A percentile compares a stretch with the other conserved stretches of the same genome.
Evolutionary conservation across 2,329 filamentous ascomycete species (phyloP).

Genomic region (Cladobotryum mycophilum): DNA sequence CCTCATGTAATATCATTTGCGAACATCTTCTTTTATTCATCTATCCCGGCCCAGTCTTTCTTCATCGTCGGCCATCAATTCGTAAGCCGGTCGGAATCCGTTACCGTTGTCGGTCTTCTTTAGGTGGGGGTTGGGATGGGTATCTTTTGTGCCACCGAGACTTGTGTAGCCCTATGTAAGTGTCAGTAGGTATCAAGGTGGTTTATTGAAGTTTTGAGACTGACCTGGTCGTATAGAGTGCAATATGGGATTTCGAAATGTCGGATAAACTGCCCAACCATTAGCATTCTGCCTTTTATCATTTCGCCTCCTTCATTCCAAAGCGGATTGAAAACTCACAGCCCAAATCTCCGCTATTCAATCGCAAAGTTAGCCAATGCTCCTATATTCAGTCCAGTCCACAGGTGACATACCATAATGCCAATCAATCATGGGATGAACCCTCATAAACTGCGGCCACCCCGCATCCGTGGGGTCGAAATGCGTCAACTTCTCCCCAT

Average conservation of each 20-base stretch:
- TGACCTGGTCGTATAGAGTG: constrained; percentile 65
- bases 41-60: constrained; percentile 69
- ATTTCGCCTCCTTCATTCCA: constrained; percentile 1
- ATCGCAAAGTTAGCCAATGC: neutral
- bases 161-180: constrained; percentile 68
- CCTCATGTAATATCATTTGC: too few species aligned
- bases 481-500: constrained; percentile 69
- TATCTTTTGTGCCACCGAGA: constrained; percentile 84
- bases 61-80: constrained; percentile 66
- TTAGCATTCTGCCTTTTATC: too few species aligned
- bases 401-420: constrained; percentile 53
- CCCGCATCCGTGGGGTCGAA: constrained; percentile 84
- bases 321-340: constrained; percentile 45
- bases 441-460: constrained; percentile 88
- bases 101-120: constrained; percentile 31
- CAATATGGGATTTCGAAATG: constrained; percentile 80
- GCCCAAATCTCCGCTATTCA: constrained; percentile 72
- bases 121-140: constrained; percentile 77
- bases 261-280: constrained; percentile 60
- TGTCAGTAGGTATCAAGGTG: neutral
- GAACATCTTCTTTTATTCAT: neutral
- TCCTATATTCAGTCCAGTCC: neutral
- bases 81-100: constrained; percentile 66
- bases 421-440: constrained; percentile 97
- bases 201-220: neutral